These are phyloP conservation scores for Candolleomyces aberdarensis DNA, from an alignment of 768 basidiomycete genomes.

Conservation along the genomic window DNA sequence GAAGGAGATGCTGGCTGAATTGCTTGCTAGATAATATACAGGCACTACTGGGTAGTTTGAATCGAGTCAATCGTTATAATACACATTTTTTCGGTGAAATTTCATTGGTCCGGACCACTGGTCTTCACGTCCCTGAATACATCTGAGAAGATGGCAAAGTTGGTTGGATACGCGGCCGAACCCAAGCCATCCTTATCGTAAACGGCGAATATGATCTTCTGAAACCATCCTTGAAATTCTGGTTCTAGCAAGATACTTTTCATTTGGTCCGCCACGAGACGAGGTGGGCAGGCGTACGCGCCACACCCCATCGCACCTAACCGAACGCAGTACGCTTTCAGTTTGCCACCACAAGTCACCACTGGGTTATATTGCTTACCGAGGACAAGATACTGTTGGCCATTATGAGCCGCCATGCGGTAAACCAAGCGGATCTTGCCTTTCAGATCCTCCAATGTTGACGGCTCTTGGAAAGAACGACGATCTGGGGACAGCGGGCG, in stretches of 20 bases:
- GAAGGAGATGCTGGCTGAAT: neutral
- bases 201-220: slow-evolving; percentile 38
- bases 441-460: slow-evolving; percentile 30
- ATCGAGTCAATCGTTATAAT: too few relatives aligned
- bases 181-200: slow-evolving; percentile 21
- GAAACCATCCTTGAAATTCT: slow-evolving; percentile 43
- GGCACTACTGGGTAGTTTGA: too few relatives aligned
- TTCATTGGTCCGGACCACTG: neutral
- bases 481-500: slow-evolving; percentile 26
- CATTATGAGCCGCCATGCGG: slow-evolving; percentile 38
- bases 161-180: slow-evolving; percentile 21
- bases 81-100: too few relatives aligned
- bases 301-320: slow-evolving; percentile 46
- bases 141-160: slow-evolving; percentile 36
- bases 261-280: slow-evolving; percentile 40
- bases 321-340: neutral
- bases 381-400: slow-evolving; percentile 33
- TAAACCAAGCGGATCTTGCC: slow-evolving; percentile 42
- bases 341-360: neutral
- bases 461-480: slow-evolving; percentile 19
- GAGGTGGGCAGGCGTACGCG: slow-evolving; percentile 39
- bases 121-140: slow-evolving; percentile 17
- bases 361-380: slow-evolving; percentile 22
- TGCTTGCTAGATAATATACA: neutral
- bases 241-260: slow-evolving; percentile 34